Base-by-base conservation (phyloP, 1,139 yeast species). In the Lodderomyces oxycetoniae region DNA sequence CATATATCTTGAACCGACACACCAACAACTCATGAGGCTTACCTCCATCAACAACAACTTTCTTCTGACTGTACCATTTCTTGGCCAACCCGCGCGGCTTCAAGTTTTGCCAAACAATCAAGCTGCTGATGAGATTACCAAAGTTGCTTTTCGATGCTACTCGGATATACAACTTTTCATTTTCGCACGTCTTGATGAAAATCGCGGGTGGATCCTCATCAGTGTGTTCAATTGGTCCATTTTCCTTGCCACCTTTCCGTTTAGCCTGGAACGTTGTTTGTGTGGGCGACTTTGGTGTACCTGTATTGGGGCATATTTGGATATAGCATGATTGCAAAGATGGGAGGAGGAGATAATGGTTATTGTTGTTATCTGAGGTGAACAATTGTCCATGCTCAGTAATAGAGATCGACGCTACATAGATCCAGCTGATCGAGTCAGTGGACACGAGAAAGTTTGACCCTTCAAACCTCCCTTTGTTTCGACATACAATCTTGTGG, bases 71-170 rank as follows among this genome's bases (percentile, higher is more conserved):
- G 41, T 61, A 64, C 78, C 79, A 71, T 50, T 79, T 79, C 42
- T 75, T 73, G 20, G 70, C 71, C 11, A 80, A 53, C 0, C 87
- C 85, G 27, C 58, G 64, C 2, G 80, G 77, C 41, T 64, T 71
- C 45, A 81, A 49, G 31, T 71, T 66, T 44, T 79, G 82, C 91
- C 93, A 82, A 31, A 79, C 72, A 23, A 78, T 49, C 31, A 81
- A 55, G 15, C 71, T 52, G 29, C 75, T 61, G n/a, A 81, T 44
- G 20, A 81, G 50, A 33, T 62, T 61, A 22, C 72, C 64, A 40
- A 79, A 77, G 27, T 59, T 62, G n/a, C 54, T 40, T 39, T 61
- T 67, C 17, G 71, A 62, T 2, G 63, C 52, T 5, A 74, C 60
- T 36, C 63, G 67, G 33, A 79, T 55, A 47, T 64, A 76, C 9